phyloP scores from a whole-genome alignment of 306 rosid genomes.

The Casuarina cunninghamiana region DNA sequence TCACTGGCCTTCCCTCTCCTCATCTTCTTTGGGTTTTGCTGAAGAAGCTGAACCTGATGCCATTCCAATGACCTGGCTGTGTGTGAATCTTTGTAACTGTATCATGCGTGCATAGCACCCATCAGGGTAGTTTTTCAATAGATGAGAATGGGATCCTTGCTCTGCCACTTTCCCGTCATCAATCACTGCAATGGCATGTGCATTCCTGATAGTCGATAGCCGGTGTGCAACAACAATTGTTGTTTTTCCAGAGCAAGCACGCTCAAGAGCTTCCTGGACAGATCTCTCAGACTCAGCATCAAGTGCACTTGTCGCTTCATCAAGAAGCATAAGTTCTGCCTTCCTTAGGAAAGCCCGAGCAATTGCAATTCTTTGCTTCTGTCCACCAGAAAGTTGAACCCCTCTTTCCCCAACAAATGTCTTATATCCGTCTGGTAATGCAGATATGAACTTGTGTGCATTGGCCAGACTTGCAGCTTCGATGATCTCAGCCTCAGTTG shows the following conservation, averaged over 20 bases:
- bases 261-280: constrained; percentile 93
- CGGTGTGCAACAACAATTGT: constrained; percentile 93
- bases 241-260: constrained; percentile 82
- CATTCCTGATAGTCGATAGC: constrained; percentile 83
- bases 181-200: constrained; percentile 81
- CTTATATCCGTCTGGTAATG: constrained; percentile 80
- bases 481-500: constrained; percentile 83
- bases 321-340: constrained; percentile 91
- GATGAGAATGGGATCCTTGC: constrained; percentile 96
- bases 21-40: constrained; percentile 63
- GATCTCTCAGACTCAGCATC: constrained; percentile 96
- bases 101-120: constrained; percentile 94
- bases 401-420: constrained; percentile 98
- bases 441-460: constrained; percentile 87
- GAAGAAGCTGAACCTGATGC: constrained; percentile 87
- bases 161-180: constrained; percentile 98
- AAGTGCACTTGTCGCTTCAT: constrained; percentile 97
- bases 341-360: constrained; percentile 89
- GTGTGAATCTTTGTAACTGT: constrained; percentile 85
- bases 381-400: constrained; percentile 91
- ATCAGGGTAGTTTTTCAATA: constrained; percentile 79
- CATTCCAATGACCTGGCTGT: constrained; percentile 78
- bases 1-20: constrained; percentile 54
- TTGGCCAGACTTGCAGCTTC: constrained; percentile 94
- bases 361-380: constrained; percentile 87